These are phyloP conservation scores for Posidonia oceanica DNA, from an alignment of 116 monocot genomes.

Conservation along the genomic window DNA sequence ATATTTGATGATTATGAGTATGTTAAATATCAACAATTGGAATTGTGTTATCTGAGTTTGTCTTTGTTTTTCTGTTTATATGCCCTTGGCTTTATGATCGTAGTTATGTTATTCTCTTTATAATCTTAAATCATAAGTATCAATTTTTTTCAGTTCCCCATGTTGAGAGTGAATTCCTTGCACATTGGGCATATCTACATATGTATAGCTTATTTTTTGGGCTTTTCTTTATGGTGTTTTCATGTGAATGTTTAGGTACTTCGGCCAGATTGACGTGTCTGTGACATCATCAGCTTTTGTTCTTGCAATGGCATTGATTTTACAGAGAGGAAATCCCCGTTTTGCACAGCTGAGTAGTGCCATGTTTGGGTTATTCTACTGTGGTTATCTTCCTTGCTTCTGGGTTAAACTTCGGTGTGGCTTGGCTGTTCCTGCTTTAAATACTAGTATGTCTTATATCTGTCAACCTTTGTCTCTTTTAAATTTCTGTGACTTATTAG, in stretches of 20 bases:
- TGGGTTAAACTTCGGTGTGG: conserved; percentile 95
- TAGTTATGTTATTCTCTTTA: no score
- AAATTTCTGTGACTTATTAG: no score
- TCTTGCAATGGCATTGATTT: conserved; percentile 67
- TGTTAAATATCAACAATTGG: no score
- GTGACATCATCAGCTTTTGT: conserved; percentile 75
- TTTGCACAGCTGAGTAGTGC: conserved; percentile 95
- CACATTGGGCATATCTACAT: background rate
- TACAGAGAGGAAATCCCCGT: conserved; percentile 89
- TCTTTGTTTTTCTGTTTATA: no score
- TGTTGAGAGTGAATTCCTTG: background rate
- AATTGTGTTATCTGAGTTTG: no score
- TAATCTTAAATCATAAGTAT: no score
- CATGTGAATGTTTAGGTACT: conserved; percentile 45
- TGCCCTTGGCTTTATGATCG: no score
- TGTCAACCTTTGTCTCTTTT: background rate
- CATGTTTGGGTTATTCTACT: conserved; percentile 93
- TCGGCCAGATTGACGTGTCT: conserved; percentile 85
- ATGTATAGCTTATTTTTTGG: background rate
- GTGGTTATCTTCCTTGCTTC: conserved; percentile 95
- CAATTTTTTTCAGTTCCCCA: background rate
- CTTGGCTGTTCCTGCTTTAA: conserved; percentile 66
- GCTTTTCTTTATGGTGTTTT: background rate
- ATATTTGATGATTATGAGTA: no score
- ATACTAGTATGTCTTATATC: conserved; percentile 50